Percentiles rank a stretch among this genome's conserved stretches.
phyloP scores from a whole-genome alignment of 2,329 filamentous ascomycete species.

The Macrophomina tecta region DNA sequence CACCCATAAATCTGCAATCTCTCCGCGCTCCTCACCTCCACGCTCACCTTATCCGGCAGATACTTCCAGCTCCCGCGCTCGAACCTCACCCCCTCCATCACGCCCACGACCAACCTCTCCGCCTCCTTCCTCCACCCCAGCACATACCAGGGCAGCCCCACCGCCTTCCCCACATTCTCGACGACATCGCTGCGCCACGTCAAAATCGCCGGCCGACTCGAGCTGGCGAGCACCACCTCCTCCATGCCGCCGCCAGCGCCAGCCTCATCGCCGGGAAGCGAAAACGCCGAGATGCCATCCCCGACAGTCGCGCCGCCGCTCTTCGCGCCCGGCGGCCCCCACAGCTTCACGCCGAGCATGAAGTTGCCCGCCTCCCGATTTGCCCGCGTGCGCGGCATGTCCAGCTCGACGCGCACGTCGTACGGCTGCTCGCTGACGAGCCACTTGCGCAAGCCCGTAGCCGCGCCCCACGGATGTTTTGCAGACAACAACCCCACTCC shows the following conservation, averaged over 20 bases:
- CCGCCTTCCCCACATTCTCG: slow-evolving; percentile 64
- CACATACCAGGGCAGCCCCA: slow-evolving; percentile 73
- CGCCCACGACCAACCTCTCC: slow-evolving; percentile 66
- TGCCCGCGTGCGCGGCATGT: slow-evolving; percentile 75
- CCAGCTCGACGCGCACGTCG: slow-evolving; percentile 77
- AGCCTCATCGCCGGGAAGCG: no score
- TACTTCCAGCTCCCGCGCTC: slow-evolving; percentile 59
- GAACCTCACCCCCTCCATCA: slow-evolving; percentile 79
- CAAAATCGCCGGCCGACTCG: slow-evolving; percentile 71
- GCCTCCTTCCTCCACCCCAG: slow-evolving; percentile 69
- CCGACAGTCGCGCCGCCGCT: background rate
- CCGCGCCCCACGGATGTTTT: slow-evolving; percentile 53
- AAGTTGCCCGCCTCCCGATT: slow-evolving; percentile 88
- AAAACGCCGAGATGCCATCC: background rate
- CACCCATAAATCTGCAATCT: slow-evolving; percentile 78
- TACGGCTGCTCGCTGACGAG: slow-evolving; percentile 79
- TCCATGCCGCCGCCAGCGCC: background rate
- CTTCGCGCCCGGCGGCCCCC: slow-evolving; percentile 43
- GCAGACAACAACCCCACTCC: no score
- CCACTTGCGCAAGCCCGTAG: slow-evolving; percentile 43
- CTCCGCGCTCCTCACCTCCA: slow-evolving; percentile 74
- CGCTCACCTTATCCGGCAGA: slow-evolving; percentile 61
- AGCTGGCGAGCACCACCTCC: slow-evolving; percentile 6
- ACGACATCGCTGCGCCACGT: slow-evolving; percentile 78
- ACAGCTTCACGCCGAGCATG: slow-evolving; percentile 83